phyloP scores from a whole-genome alignment of 1,284 basidiomycete genomes.

The Laetiporus sulphureus region DNA sequence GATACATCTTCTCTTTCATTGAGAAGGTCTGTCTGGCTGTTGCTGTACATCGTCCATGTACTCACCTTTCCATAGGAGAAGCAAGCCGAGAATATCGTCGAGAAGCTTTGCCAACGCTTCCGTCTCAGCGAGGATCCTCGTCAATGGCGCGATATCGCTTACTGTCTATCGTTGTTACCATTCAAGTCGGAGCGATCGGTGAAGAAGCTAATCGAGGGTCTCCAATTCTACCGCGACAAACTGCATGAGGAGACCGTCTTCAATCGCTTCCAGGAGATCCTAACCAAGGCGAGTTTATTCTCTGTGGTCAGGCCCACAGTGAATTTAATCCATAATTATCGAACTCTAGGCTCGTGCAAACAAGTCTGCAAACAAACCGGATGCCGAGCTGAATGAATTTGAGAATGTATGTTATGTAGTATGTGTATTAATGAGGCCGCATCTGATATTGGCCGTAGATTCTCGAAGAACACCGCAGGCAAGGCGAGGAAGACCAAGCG shows the following conservation, averaged over 20 bases:
- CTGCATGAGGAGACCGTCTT: conserved; percentile 86
- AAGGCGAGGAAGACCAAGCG: conserved; percentile 89
- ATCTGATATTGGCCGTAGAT: conserved; percentile 42
- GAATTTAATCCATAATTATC: too few relatives aligned
- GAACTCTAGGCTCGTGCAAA: conserved; percentile 75
- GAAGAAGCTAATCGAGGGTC: conserved; percentile 92
- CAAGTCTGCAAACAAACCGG: conserved; percentile 86
- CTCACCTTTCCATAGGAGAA: conserved; percentile 58
- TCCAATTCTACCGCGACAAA: conserved; percentile 93
- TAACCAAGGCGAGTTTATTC: conserved; percentile 61
- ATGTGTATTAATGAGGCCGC: conserved; percentile 7
- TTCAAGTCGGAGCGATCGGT: conserved; percentile 96
- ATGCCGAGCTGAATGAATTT: conserved; percentile 86
- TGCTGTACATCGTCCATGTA: neutral
- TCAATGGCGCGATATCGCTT: conserved; percentile 98
- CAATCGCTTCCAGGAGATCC: conserved; percentile 82
- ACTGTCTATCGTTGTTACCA: conserved; percentile 88
- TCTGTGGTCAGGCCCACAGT: too few relatives aligned
- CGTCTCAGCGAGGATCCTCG: conserved; percentile 81
- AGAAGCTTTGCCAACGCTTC: conserved; percentile 95
- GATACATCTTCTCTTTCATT: conserved; percentile 94
- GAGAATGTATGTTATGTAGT: conserved; percentile 54
- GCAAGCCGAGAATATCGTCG: conserved; percentile 92
- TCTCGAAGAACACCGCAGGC: conserved; percentile 73
- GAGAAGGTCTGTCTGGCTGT: conserved; percentile 68